phyloP scores from a whole-genome alignment of 306 rosid genomes.

The Trichosanthes truncata region DNA sequence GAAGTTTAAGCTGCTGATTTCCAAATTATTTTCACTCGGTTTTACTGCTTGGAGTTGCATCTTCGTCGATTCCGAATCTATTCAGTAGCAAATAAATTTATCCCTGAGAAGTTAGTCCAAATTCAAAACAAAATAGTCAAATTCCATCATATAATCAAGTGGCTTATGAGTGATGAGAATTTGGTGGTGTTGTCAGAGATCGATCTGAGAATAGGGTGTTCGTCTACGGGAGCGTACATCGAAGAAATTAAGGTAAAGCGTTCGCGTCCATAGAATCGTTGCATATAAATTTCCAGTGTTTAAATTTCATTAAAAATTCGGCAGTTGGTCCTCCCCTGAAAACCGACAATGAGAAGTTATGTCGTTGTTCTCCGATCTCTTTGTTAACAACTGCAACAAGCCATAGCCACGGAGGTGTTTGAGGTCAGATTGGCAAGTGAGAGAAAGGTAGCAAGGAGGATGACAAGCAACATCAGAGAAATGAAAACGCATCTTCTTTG shows the following conservation, averaged over 20 bases:
- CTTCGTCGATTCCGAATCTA: background rate
- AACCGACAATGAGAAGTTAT: background rate
- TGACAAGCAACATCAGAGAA: background rate
- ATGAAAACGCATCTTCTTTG: background rate
- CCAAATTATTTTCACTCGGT: background rate
- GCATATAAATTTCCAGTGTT: background rate
- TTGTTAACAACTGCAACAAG: background rate
- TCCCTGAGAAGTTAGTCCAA: background rate
- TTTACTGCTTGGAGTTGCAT: background rate
- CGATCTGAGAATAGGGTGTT: background rate
- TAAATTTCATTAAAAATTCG: background rate
- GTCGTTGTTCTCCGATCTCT: background rate
- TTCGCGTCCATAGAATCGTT: background rate
- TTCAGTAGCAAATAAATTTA: background rate
- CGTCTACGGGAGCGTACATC: background rate
- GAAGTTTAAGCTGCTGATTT: background rate
- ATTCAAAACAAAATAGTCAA: background rate
- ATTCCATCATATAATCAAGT: too few relatives aligned
- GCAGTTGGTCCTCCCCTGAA: background rate
- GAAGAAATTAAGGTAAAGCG: background rate
- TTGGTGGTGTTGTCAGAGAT: background rate
- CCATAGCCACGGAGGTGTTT: background rate
- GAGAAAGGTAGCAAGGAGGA: background rate
- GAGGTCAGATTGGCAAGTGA: background rate
- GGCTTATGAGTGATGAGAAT: background rate